Percentiles rank a stretch among this genome's conserved stretches.
phyloP scores from a whole-genome alignment of 208 protist species.

The Naegleria fowleri region DNA sequence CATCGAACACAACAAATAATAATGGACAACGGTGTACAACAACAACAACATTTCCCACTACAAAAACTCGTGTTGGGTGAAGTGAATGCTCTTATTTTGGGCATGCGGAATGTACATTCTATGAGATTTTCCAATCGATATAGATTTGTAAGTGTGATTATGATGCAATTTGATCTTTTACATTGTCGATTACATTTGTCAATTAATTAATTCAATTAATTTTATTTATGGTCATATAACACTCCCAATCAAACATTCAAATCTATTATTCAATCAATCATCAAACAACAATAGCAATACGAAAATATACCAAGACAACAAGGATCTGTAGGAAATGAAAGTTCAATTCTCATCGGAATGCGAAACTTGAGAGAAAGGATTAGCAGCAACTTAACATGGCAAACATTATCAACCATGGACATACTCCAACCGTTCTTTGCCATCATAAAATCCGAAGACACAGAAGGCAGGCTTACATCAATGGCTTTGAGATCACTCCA shows the following conservation, averaged over 20 bases:
- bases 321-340: not conserved
- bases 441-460: slow-evolving; percentile 13
- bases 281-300: not conserved
- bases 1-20: too few relatives aligned
- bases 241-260: too few relatives aligned
- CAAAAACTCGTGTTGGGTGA: slow-evolving; percentile 6
- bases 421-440: not conserved
- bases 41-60: not conserved
- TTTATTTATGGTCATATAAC: too few relatives aligned
- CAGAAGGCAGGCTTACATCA: not conserved
- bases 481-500: not conserved
- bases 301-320: not conserved
- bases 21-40: too few relatives aligned
- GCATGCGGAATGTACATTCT: not conserved
- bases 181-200: too few relatives aligned
- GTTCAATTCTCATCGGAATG: not conserved
- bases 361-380: not conserved
- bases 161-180: not conserved
- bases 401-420: not conserved
- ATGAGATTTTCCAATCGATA: slow-evolving; percentile 5
- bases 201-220: too few relatives aligned
- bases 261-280: too few relatives aligned
- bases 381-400: not conserved
- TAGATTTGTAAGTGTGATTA: not conserved
- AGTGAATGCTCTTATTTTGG: not conserved